Percentiles rank a stretch among this genome's conserved stretches.
Evolutionary conservation across 83 land plant genomes (phyloP).

Genomic region (Picea engelmannii): DNA sequence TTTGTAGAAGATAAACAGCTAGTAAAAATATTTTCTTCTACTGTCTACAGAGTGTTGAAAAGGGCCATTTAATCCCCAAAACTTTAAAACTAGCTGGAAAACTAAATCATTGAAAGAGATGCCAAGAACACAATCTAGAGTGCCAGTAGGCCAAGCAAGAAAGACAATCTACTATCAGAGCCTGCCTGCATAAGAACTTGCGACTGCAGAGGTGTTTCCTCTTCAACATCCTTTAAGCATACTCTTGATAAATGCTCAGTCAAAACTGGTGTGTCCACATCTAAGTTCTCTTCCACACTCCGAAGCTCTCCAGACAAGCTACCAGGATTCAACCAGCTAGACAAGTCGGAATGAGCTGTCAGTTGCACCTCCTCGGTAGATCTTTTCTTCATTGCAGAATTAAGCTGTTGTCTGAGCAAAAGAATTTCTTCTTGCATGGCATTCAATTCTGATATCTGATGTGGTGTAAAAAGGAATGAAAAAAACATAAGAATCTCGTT

Average conservation of each 20-base stretch:
- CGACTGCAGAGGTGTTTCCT: constrained; percentile 3
- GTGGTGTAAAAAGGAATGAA: not conserved
- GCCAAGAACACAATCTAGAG: not conserved
- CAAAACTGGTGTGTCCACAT: constrained; percentile 2
- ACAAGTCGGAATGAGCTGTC: not conserved
- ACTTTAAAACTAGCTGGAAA: not conserved
- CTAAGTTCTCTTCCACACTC: constrained; percentile 11
- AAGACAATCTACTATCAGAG: not conserved
- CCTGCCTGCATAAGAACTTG: constrained; percentile 15
- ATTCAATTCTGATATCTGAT: constrained; percentile 63
- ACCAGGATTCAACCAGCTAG: not conserved
- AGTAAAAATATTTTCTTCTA: not conserved
- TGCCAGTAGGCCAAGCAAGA: not conserved
- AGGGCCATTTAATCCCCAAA: not conserved
- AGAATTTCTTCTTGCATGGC: constrained; percentile 48
- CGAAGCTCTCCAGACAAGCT: constrained; percentile 12
- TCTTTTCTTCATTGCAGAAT: constrained; percentile 34
- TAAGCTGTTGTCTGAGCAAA: constrained; percentile 55
- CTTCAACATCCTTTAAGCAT: not conserved
- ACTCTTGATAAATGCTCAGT: not conserved
- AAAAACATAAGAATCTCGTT: constrained; percentile 1
- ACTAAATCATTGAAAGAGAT: not conserved
- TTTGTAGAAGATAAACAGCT: not conserved
- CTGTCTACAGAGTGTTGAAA: not conserved
- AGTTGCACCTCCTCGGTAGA: constrained; percentile 7